Evolutionary conservation across 441 rosid species (phyloP).

Genomic region (Capsella rubella): DNA sequence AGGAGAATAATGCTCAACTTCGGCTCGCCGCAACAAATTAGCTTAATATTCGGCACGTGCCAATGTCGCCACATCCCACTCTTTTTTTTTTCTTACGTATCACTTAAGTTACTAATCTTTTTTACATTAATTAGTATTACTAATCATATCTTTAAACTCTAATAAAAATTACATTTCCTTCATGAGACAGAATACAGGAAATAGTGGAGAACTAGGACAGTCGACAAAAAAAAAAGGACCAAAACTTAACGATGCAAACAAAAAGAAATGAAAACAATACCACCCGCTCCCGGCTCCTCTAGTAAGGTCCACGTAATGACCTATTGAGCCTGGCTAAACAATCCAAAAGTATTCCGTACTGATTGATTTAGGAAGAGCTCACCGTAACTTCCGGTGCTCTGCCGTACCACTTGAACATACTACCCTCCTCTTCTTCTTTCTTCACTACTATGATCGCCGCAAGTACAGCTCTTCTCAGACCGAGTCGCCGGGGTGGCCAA

Average conservation of each 20-base stretch:
- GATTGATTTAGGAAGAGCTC: neutral
- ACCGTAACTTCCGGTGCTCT: constrained; percentile 21
- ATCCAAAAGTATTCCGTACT: neutral
- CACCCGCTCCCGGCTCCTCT: neutral
- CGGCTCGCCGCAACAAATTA: constrained; percentile 22
- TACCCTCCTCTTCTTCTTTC: constrained; percentile 38
- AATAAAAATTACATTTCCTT: too few relatives aligned
- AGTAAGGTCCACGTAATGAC: constrained; percentile 1
- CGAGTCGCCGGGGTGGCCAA: constrained; percentile 67
- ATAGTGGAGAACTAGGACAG: neutral
- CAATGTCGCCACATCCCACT: neutral
- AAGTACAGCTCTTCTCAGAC: constrained; percentile 50
- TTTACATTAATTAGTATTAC: neutral
- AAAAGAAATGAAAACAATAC: neutral
- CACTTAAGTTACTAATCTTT: too few relatives aligned
- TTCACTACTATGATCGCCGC: constrained; percentile 34
- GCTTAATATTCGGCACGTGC: neutral
- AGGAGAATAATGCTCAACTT: constrained; percentile 29
- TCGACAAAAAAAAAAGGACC: neutral
- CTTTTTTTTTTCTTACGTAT: neutral
- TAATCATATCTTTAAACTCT: neutral
- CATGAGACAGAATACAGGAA: too few relatives aligned
- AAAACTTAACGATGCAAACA: neutral
- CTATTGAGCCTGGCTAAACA: neutral
- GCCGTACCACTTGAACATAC: constrained; percentile 30